Percentiles rank a stretch among this genome's conserved stretches.
phyloP scores from a whole-genome alignment of 2,329 filamentous ascomycete genomes.

The Diaporthe vaccinii region DNA sequence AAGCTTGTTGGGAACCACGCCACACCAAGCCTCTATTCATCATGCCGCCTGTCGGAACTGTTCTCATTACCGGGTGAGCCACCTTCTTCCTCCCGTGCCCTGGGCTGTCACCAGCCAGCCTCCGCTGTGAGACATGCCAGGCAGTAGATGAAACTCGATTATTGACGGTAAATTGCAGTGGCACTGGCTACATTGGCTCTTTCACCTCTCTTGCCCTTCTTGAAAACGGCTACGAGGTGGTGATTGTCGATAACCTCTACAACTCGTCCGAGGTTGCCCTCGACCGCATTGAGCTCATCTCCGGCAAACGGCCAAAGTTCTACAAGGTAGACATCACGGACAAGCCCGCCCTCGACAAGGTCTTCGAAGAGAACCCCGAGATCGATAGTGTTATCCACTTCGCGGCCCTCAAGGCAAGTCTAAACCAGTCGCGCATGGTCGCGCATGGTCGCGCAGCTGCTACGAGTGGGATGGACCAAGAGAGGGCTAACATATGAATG shows the following conservation, averaged over 20 bases:
- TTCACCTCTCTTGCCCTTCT: slow-evolving; percentile 95
- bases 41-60: slow-evolving; percentile 76
- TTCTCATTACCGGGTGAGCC: slow-evolving; percentile 92
- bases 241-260: slow-evolving; percentile 96
- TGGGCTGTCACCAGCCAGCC: slow-evolving; percentile 15
- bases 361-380: slow-evolving; percentile 89
- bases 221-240: slow-evolving; percentile 94
- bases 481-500: slow-evolving; percentile 3
- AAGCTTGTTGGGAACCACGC: background rate
- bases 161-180: slow-evolving; percentile 69
- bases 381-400: slow-evolving; percentile 99
- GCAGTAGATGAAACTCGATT: background rate
- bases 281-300: slow-evolving; percentile 95
- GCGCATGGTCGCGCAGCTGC: slow-evolving; percentile 6
- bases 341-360: slow-evolving; percentile 83
- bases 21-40: slow-evolving; percentile 24
- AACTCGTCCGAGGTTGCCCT: slow-evolving; percentile 94
- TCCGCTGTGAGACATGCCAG: background rate
- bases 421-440: slow-evolving; percentile 9
- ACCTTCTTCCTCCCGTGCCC: slow-evolving; percentile 36
- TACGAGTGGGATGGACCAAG: background rate
- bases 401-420: slow-evolving; percentile 88
- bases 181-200: slow-evolving; percentile 98
- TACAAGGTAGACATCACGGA: slow-evolving; percentile 91
- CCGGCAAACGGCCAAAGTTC: slow-evolving; percentile 88